Conservation (phyloP, 331 rosid species). For the Erythrophleum ivorense region DNA sequence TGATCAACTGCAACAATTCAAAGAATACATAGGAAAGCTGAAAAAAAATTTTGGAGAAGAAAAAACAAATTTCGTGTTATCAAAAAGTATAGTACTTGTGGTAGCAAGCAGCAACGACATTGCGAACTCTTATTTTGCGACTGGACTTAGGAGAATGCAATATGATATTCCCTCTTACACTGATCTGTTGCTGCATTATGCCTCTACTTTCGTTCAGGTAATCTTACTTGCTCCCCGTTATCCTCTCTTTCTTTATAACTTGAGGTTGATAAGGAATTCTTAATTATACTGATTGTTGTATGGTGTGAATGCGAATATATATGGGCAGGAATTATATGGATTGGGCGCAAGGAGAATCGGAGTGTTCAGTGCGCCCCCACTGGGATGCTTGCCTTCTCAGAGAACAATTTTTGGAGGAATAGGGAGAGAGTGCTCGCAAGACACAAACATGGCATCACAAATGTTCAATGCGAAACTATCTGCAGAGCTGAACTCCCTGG, state of each 20-base stretch:
- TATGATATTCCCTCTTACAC: constrained; percentile 51
- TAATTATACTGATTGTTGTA: background rate
- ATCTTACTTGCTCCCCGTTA: background rate
- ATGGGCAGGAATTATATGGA: constrained; percentile 48
- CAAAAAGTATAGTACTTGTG: constrained; percentile 38
- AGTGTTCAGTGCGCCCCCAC: constrained; percentile 49
- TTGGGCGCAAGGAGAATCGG: constrained; percentile 61
- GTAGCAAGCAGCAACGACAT: constrained; percentile 56
- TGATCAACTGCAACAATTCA: constrained; percentile 43
- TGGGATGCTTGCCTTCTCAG: constrained; percentile 63
- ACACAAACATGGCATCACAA: constrained; percentile 49
- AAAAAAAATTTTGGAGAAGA: constrained; percentile 51
- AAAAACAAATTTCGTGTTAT: constrained; percentile 42
- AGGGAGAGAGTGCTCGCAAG: constrained; percentile 41
- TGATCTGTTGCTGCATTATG: constrained; percentile 36
- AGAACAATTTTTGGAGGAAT: constrained; percentile 58
- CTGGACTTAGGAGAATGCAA: constrained; percentile 28
- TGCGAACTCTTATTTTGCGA: constrained; percentile 40
- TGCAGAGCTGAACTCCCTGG: constrained; percentile 18
- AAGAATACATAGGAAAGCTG: constrained; percentile 46
- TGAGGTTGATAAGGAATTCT: background rate
- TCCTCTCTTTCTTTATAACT: background rate
- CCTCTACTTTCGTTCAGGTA: constrained; percentile 50
- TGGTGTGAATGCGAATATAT: background rate
- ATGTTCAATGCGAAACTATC: constrained; percentile 56